Conservation (phyloP, 2,329 filamentous ascomycete species). For the Ascocoryne sarcoides region DNA sequence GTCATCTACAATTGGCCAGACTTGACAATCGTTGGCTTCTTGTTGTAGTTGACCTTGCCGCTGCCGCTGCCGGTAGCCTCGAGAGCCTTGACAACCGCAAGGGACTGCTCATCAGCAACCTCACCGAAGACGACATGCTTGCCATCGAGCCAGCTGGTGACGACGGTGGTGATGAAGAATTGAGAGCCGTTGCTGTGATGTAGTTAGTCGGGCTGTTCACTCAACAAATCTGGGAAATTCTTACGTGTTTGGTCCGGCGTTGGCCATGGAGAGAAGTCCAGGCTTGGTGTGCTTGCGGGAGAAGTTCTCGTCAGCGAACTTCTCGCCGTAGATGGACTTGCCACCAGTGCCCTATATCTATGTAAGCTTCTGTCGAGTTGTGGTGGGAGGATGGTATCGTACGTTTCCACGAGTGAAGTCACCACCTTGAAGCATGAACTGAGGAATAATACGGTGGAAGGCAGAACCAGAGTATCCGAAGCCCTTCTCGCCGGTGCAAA, state of each 20-base stretch:
- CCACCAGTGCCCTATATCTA: slow-evolving; percentile 64
- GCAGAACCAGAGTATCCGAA: slow-evolving; percentile 74
- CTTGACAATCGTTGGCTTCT: slow-evolving; percentile 49
- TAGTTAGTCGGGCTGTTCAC: not conserved
- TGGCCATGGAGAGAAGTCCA: slow-evolving; percentile 88
- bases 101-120: slow-evolving; percentile 38
- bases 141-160: slow-evolving; percentile 76
- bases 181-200: slow-evolving; percentile 80
- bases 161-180: slow-evolving; percentile 94
- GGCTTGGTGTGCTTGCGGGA: slow-evolving; percentile 60
- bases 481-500: slow-evolving; percentile 78
- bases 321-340: slow-evolving; percentile 91
- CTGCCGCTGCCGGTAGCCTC: slow-evolving; percentile 50
- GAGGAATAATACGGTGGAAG: slow-evolving; percentile 88
- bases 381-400: slow-evolving; percentile 32
- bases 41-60: slow-evolving; percentile 47
- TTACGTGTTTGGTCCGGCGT: slow-evolving; percentile 88
- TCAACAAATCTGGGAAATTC: slow-evolving; percentile 26
- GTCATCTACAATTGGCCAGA: slow-evolving; percentile 40
- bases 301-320: slow-evolving; percentile 95
- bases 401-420: slow-evolving; percentile 92
- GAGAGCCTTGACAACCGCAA: slow-evolving; percentile 49
- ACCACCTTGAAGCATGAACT: slow-evolving; percentile 95
- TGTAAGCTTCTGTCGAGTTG: slow-evolving; percentile 48
- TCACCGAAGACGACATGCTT: slow-evolving; percentile 84